Conservation (phyloP, 2,329 filamentous ascomycete species). For the Trichoderma sp. region DNA sequence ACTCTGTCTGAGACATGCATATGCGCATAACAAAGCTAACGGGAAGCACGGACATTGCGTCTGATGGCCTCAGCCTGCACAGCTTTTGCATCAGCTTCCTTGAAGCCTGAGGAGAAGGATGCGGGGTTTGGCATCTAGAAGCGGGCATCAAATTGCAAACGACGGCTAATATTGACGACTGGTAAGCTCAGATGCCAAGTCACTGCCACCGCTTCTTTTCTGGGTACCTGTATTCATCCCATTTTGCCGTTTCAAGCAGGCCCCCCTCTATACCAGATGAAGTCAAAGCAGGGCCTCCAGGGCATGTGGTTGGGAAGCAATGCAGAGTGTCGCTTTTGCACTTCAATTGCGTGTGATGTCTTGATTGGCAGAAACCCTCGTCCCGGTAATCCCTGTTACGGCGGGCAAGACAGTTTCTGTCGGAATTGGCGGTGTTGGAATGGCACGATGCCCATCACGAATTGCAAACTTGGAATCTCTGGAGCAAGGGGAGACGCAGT, state of each 20-base stretch:
- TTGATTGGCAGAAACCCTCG: conserved; percentile 16
- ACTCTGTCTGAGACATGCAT: neutral
- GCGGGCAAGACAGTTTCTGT: neutral
- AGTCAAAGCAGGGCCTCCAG: neutral
- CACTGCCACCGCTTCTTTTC: conserved; percentile 8
- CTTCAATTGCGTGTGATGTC: conserved; percentile 10
- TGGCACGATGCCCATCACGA: neutral
- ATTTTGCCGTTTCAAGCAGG: neutral
- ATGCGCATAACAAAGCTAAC: neutral
- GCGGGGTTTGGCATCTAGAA: conserved; percentile 6
- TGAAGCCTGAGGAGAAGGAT: neutral
- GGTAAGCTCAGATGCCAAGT: neutral
- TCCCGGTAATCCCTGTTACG: neutral
- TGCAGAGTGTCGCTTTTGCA: neutral
- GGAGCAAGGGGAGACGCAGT: neutral
- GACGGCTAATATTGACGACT: neutral
- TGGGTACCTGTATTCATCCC: neutral
- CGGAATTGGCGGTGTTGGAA: conserved; percentile 13
- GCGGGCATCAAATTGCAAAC: neutral
- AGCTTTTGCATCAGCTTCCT: conserved; percentile 10
- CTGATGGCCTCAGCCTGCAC: conserved; percentile 13
- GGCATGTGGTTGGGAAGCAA: conserved; percentile 14
- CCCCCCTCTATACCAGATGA: neutral
- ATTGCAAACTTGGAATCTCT: neutral
- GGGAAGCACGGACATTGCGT: conserved; percentile 1